Conservation (phyloP, 331 rosid genomes). For the Cydonia oblonga region DNA sequence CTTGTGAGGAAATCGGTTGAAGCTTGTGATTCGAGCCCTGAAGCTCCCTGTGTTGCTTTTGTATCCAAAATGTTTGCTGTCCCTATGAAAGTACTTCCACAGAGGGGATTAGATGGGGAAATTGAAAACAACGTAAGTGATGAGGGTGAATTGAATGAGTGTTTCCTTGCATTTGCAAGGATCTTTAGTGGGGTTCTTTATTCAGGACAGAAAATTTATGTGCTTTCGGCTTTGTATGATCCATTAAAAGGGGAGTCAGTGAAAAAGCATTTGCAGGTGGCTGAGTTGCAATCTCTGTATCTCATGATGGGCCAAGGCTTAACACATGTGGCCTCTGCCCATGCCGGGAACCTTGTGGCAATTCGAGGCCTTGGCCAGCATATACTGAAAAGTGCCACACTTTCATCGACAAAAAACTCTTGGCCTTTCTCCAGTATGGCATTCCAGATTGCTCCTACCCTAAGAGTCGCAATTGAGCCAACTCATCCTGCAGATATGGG, state of each 20-base stretch:
- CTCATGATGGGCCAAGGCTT: constrained; percentile 90
- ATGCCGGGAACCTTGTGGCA: constrained; percentile 71
- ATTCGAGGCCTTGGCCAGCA: constrained; percentile 74
- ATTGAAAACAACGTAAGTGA: constrained; percentile 17
- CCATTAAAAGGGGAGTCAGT: constrained; percentile 58
- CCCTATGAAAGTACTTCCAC: constrained; percentile 53
- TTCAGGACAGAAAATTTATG: constrained; percentile 56
- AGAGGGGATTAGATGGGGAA: constrained; percentile 23
- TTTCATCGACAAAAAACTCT: constrained; percentile 61
- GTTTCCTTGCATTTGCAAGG: constrained; percentile 83
- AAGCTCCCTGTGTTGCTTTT: constrained; percentile 68
- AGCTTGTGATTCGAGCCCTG: constrained; percentile 48
- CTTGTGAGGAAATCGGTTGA: constrained; percentile 41
- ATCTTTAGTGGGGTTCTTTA: constrained; percentile 65
- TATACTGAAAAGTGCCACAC: constrained; percentile 75
- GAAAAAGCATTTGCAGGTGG: constrained; percentile 68
- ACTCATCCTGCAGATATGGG: constrained; percentile 68
- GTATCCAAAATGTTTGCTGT: constrained; percentile 87
- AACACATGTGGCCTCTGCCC: constrained; percentile 46
- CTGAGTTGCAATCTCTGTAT: constrained; percentile 53
- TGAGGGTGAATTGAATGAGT: constrained; percentile 57
- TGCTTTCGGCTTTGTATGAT: constrained; percentile 74
- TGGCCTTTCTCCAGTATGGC: constrained; percentile 89
- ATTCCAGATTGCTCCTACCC: constrained; percentile 66
- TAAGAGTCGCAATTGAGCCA: constrained; percentile 81